phyloP scores from a whole-genome alignment of 257 asterid genomes.

The Cynanchum wilfordii region DNA sequence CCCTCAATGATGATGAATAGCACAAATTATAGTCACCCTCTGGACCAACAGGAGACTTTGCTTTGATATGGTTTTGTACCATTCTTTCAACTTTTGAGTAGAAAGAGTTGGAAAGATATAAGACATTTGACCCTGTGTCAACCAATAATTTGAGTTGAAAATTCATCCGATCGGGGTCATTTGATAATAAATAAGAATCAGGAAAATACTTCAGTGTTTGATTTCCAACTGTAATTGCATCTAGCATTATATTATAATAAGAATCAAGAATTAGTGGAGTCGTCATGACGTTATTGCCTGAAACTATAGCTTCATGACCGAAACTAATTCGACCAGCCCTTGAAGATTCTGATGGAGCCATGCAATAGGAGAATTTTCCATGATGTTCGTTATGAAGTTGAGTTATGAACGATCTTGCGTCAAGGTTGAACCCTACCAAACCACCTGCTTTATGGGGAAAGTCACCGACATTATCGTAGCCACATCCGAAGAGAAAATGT shows the following conservation, averaged over 20 bases:
- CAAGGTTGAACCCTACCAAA: constrained; percentile 53
- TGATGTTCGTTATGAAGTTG: constrained; percentile 32
- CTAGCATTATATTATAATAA: constrained; percentile 3
- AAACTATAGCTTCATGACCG: not conserved
- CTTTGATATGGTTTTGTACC: too few species aligned
- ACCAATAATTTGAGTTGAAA: too few species aligned
- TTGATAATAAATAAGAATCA: too few species aligned
- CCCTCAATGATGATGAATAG: not conserved
- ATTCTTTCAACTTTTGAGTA: too few species aligned
- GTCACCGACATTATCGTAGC: constrained; percentile 25
- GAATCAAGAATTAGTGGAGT: constrained; percentile 15
- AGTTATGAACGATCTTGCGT: constrained; percentile 35
- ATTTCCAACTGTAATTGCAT: not conserved
- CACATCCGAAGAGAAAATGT: constrained; percentile 46
- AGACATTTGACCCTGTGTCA: not conserved
- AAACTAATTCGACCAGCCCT: constrained; percentile 31
- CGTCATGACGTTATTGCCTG: constrained; percentile 17
- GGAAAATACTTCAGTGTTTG: too few species aligned
- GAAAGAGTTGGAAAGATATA: not conserved
- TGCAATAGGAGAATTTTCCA: constrained; percentile 60
- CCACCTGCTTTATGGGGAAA: constrained; percentile 35
- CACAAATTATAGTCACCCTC: not conserved
- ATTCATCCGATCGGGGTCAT: too few species aligned
- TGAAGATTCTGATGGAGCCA: constrained; percentile 24
- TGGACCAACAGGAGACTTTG: too few species aligned